A percentile compares a stretch with the other conserved stretches of the same genome.
phyloP scores from a whole-genome alignment of 345 rosid genomes.

The Aquilaria yunnanensis region DNA sequence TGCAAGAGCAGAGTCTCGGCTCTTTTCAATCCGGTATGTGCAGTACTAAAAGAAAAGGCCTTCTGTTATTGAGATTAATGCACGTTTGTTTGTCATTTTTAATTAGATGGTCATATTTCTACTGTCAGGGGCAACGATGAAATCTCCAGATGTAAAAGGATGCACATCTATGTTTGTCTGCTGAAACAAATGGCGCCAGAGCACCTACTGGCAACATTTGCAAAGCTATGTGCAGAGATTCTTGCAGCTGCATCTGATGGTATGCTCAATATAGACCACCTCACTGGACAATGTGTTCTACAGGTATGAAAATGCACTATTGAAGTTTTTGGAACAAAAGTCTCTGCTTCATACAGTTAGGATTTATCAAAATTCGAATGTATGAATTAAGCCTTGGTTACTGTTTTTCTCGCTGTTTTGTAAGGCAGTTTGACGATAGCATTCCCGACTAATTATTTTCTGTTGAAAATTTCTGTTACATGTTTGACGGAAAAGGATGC shows the following conservation, averaged over 20 bases:
- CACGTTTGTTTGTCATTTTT: slow-evolving; percentile 13
- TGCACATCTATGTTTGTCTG: slow-evolving; percentile 71
- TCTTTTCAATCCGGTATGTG: slow-evolving; percentile 65
- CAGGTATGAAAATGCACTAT: slow-evolving; percentile 42
- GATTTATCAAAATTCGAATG: too few relatives aligned
- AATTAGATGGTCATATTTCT: slow-evolving; percentile 1
- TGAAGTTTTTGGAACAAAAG: not conserved
- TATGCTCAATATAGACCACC: slow-evolving; percentile 67
- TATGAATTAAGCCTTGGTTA: too few relatives aligned
- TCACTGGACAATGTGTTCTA: slow-evolving; percentile 74
- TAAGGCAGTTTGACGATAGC: too few relatives aligned
- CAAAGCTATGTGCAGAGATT: slow-evolving; percentile 92
- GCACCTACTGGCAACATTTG: slow-evolving; percentile 88
- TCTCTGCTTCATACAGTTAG: too few relatives aligned
- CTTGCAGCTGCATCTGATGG: slow-evolving; percentile 95
- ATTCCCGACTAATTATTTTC: not conserved
- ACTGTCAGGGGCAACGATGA: slow-evolving; percentile 73
- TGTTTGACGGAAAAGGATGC: slow-evolving; percentile 54
- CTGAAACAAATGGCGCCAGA: slow-evolving; percentile 97
- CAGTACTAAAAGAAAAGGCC: slow-evolving; percentile 5
- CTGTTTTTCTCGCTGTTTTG: too few relatives aligned
- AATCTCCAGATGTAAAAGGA: slow-evolving; percentile 68
- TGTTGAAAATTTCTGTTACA: not conserved
- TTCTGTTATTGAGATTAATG: slow-evolving; percentile 1
- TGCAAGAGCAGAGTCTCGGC: slow-evolving; percentile 41